These are phyloP conservation scores for Trichoderma erinaceum DNA, from an alignment of 495 filamentous ascomycete species.

Conservation along the genomic window DNA sequence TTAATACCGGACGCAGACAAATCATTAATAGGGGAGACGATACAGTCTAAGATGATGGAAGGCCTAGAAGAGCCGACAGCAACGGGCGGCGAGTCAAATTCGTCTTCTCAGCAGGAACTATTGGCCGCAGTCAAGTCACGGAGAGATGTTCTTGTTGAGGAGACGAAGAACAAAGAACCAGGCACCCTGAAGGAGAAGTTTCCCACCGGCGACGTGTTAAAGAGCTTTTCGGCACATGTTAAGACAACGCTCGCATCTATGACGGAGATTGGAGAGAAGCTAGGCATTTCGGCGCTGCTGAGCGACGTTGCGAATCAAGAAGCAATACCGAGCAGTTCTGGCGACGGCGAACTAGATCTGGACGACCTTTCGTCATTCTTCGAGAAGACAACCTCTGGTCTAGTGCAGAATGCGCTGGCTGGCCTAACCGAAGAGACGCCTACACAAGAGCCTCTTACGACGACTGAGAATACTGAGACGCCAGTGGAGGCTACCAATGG, in stretches of 20 bases:
- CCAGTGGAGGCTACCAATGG: constrained; percentile 15
- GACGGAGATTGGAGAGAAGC: constrained; percentile 13
- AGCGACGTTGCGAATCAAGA: neutral
- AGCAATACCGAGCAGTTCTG: neutral
- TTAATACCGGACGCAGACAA: constrained; percentile 52
- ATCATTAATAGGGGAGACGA: constrained; percentile 53
- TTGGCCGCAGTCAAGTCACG: constrained; percentile 56
- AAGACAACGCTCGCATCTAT: constrained; percentile 60
- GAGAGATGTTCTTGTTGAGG: constrained; percentile 59
- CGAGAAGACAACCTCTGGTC: constrained; percentile 14
- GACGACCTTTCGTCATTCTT: constrained; percentile 15
- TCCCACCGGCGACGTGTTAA: constrained; percentile 72
- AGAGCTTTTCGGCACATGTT: constrained; percentile 66
- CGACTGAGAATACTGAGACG: neutral
- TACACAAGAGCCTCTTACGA: neutral
- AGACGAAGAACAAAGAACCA: constrained; percentile 28
- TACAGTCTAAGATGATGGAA: constrained; percentile 50
- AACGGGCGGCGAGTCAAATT: constrained; percentile 43
- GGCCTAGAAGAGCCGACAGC: constrained; percentile 68
- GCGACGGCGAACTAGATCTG: neutral
- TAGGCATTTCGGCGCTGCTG: constrained; percentile 10
- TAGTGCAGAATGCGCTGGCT: constrained; percentile 14
- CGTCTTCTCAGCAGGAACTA: constrained; percentile 52
- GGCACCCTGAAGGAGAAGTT: constrained; percentile 62
- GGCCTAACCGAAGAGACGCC: constrained; percentile 12